These are phyloP conservation scores for Plantago elongata DNA, from an alignment of 257 asterid species.

Conservation along the genomic window DNA sequence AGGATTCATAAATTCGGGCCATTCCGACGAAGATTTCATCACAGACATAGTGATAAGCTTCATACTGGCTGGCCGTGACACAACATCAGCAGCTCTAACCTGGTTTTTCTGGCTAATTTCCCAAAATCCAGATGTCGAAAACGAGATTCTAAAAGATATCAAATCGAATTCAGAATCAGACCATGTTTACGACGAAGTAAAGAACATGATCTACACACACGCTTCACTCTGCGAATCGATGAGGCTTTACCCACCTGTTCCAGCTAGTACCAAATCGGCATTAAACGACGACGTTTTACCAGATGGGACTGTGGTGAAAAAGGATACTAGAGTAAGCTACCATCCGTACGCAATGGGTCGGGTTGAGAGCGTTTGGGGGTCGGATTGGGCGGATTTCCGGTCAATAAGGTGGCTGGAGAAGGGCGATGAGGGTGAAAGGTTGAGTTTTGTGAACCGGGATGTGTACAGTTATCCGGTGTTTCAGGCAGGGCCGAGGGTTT, in stretches of 20 bases:
- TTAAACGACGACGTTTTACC: slow-evolving; percentile 31
- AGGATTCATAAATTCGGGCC: slow-evolving; percentile 34
- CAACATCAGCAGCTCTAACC: slow-evolving; percentile 45
- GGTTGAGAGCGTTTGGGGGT: slow-evolving; percentile 37
- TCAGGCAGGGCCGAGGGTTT: slow-evolving; percentile 28
- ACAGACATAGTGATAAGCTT: slow-evolving; percentile 39
- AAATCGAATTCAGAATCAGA: slow-evolving; percentile 13
- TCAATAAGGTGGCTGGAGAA: slow-evolving; percentile 40
- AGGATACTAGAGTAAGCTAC: slow-evolving; percentile 29
- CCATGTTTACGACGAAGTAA: slow-evolving; percentile 34
- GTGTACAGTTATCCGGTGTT: slow-evolving; percentile 36
- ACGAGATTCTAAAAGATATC: slow-evolving; percentile 28
- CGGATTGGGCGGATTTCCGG: slow-evolving; percentile 35
- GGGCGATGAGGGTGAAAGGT: too few relatives aligned
- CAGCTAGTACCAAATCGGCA: slow-evolving; percentile 29
- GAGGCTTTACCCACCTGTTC: slow-evolving; percentile 49
- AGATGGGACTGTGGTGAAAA: slow-evolving; percentile 38
- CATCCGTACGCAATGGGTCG: slow-evolving; percentile 52
- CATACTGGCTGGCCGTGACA: slow-evolving; percentile 47
- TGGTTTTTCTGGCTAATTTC: slow-evolving; percentile 45
- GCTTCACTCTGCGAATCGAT: slow-evolving; percentile 41
- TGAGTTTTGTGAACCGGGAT: slow-evolving; percentile 31
- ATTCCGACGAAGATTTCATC: slow-evolving; percentile 32
- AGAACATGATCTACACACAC: slow-evolving; percentile 35
- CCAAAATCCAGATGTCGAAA: slow-evolving; percentile 25